These are phyloP conservation scores for Suillus fuscotomentosus DNA, from an alignment of 768 basidiomycete species.

Conservation along the genomic window DNA sequence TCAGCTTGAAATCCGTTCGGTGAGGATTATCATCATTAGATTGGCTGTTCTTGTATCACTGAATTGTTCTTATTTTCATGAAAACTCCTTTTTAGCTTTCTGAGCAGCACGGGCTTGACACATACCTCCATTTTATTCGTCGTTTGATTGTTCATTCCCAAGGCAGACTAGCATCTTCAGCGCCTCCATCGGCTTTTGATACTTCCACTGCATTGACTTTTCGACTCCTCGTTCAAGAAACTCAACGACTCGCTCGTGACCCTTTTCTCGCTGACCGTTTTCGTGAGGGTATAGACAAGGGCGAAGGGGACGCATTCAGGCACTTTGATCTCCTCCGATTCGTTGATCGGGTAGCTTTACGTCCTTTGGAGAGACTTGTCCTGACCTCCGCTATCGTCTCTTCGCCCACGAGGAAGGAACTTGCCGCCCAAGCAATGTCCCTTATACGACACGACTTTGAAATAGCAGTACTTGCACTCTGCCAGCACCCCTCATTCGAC, in stretches of 20 bases:
- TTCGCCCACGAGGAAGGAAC: slow-evolving; percentile 57
- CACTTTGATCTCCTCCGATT: slow-evolving; percentile 84
- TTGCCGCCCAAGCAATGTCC: slow-evolving; percentile 55
- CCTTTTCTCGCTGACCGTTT: slow-evolving; percentile 89
- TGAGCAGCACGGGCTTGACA: slow-evolving; percentile 95
- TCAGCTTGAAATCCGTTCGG: slow-evolving; percentile 91
- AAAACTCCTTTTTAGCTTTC: slow-evolving; percentile 62
- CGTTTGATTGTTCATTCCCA: slow-evolving; percentile 90
- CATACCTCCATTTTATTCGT: slow-evolving; percentile 96
- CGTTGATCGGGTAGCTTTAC: slow-evolving; percentile 75
- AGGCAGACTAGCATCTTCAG: slow-evolving; percentile 58
- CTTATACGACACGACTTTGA: slow-evolving; percentile 80
- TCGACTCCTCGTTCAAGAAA: slow-evolving; percentile 84
- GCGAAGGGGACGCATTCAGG: slow-evolving; percentile 80
- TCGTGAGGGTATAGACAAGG: slow-evolving; percentile 85
- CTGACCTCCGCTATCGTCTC: slow-evolving; percentile 74
- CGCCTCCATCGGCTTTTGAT: slow-evolving; percentile 66
- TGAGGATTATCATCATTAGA: slow-evolving; percentile 43
- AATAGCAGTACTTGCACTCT: slow-evolving; percentile 70
- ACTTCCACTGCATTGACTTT: slow-evolving; percentile 78
- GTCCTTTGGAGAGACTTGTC: slow-evolving; percentile 76
- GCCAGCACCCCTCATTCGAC: slow-evolving; percentile 80
- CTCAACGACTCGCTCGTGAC: slow-evolving; percentile 85
- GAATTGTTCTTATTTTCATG: slow-evolving; percentile 12
- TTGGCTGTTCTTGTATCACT: slow-evolving; percentile 7